phyloP scores from a whole-genome alignment of 306 rosid genomes.

The Prunus campanulata region DNA sequence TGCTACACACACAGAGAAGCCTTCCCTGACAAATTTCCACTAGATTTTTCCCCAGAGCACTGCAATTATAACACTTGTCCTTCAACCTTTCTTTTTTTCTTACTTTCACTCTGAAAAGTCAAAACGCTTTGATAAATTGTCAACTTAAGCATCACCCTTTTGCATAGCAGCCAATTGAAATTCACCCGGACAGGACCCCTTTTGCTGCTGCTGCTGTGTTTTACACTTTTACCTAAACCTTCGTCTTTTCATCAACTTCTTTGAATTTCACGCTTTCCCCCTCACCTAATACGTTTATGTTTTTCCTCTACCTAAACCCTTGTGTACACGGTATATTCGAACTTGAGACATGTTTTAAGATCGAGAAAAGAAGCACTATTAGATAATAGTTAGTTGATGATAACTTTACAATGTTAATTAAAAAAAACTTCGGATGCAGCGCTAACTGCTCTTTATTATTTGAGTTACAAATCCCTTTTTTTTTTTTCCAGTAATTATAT shows the following conservation, averaged over 20 bases:
- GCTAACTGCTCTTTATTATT: too few species aligned
- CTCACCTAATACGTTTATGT: neutral
- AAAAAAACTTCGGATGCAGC: too few species aligned
- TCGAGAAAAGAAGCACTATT: rapidly evolving
- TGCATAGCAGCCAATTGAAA: neutral
- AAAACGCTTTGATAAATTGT: neutral
- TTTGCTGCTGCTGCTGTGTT: neutral
- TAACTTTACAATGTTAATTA: too few species aligned
- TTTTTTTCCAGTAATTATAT: neutral
- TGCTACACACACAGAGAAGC: neutral
- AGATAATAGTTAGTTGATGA: too few species aligned
- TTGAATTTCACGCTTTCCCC: neutral
- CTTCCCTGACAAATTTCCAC: neutral
- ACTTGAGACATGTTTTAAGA: rapidly evolving
- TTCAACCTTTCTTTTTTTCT: neutral
- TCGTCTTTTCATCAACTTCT: neutral
- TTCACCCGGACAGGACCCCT: neutral
- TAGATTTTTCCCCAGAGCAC: neutral
- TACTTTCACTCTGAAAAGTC: neutral
- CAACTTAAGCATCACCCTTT: neutral
- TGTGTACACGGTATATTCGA: rapidly evolving
- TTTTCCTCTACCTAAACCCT: too few species aligned
- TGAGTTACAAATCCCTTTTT: too few species aligned
- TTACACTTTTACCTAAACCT: neutral
- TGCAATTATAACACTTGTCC: neutral